phyloP scores from a whole-genome alignment of 2,329 filamentous ascomycete species.

The Xylariaceae sp. region DNA sequence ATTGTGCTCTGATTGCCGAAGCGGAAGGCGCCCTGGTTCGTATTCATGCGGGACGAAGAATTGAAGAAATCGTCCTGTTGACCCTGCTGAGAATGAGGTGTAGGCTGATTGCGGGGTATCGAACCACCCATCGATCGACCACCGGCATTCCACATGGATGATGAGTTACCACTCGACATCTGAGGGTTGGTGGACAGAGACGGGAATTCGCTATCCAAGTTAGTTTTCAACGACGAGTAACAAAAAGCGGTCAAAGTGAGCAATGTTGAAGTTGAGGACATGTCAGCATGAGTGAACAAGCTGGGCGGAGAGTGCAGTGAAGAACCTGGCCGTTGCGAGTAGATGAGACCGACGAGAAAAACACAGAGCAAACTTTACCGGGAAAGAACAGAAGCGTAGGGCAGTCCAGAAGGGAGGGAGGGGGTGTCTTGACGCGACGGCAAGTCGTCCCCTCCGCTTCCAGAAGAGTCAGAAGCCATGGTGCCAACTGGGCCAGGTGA shows the following conservation, averaged over 20 bases:
- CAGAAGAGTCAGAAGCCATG: neutral
- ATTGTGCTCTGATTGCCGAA: slow-evolving; percentile 47
- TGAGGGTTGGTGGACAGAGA: slow-evolving; percentile 60
- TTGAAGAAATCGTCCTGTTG: slow-evolving; percentile 47
- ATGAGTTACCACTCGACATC: slow-evolving; percentile 44
- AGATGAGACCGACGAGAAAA: too few relatives aligned
- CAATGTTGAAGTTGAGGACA: neutral
- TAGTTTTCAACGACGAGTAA: too few relatives aligned
- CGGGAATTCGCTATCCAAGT: slow-evolving; percentile 55
- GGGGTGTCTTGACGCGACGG: neutral
- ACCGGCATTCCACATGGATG: slow-evolving; percentile 52
- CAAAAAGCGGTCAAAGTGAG: slow-evolving; percentile 14
- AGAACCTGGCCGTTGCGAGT: neutral
- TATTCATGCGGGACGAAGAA: slow-evolving; percentile 34
- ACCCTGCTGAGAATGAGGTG: slow-evolving; percentile 48
- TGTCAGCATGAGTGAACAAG: neutral
- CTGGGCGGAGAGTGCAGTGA: neutral
- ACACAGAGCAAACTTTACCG: slow-evolving; percentile 19
- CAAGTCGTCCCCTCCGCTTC: neutral
- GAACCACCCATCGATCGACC: slow-evolving; percentile 46
- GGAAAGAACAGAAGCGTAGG: slow-evolving; percentile 24
- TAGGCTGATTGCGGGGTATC: slow-evolving; percentile 49
- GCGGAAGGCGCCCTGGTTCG: slow-evolving; percentile 47
- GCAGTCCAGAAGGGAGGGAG: slow-evolving; percentile 11
- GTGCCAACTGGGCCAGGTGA: too few relatives aligned